Evolutionary conservation across 106 monocot species (phyloP).

Genomic region (Triglochin maritima): DNA sequence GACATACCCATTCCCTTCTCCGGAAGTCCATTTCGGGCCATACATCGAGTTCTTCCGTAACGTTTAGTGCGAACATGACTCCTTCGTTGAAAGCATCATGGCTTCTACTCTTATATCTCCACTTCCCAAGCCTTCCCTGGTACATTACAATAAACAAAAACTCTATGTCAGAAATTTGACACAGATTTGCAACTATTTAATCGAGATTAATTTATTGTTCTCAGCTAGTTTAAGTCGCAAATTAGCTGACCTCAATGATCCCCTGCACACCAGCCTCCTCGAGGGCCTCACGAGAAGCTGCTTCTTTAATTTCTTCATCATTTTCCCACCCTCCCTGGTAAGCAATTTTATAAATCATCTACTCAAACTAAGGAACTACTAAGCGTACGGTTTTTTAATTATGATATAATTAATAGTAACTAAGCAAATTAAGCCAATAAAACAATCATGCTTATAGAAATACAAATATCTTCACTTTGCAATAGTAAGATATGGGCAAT

Average conservation of each 20-base stretch:
- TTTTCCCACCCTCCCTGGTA: constrained; percentile 81
- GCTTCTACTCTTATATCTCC: constrained; percentile 12
- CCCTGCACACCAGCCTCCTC: constrained; percentile 88
- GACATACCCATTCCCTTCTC: constrained; percentile 5
- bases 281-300: constrained; percentile 57
- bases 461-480: no score
- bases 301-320: constrained; percentile 53
- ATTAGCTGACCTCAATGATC: constrained; percentile 26
- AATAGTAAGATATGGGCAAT: no score
- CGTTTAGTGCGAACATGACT: constrained; percentile 6
- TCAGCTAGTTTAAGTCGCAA: background rate
- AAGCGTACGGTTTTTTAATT: no score
- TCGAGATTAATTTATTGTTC: background rate
- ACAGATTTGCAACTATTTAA: background rate
- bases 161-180: background rate
- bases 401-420: no score
- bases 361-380: no score
- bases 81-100: constrained; percentile 1
- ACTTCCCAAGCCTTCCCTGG: constrained; percentile 8
- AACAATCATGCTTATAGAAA: no score
- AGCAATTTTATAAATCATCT: background rate
- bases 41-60: constrained; percentile 2
- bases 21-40: constrained; percentile 11
- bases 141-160: background rate
- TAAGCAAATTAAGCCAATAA: no score